Evolutionary conservation across 139 green algal species (phyloP), one percentile per base, ranked within the genome.

Genomic region (Coelastrella sp.): DNA sequence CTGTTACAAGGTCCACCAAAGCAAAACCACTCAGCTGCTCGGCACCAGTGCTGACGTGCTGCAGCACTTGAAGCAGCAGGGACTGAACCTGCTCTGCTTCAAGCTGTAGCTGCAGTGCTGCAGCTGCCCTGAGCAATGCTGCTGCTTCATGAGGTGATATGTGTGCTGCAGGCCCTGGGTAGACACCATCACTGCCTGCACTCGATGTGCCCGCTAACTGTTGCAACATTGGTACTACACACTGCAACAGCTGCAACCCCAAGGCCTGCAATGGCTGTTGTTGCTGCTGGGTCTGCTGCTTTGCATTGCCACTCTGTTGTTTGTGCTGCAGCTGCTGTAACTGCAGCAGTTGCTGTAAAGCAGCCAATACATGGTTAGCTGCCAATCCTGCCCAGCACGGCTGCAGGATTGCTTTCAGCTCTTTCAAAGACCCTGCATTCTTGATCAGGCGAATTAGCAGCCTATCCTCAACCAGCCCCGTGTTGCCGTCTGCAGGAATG

Each of bases 401-500:
- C 0, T 78, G 32, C 84, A 89, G 54, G 23, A 89, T 19, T 8
- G 57, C 84, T 13, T 64, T 10, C 56, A 89, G 71, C 84, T 89
- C 68, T 16, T 78, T 10, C 3, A n/a, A 3, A 76, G 22, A 58
- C 10, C 14, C 71, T 80, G 56, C 17, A 23, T 80, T n/a, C 14
- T 32, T 57, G 7, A 89, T 64, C 68, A 89, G 84, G 17, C 81
- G 54, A 7, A 54, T 71, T 68, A 89, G 17, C 65, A 75, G 83
- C 83, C 32, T 47, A 47, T 47, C 32, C 32, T 47, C 32, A 47
- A 47, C 32, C 32, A 47, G 32, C 32, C 32, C 32, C 32, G 32
- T 47, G 32, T 88, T 88, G 54, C 32, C 65, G 19, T 71, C 5
- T 32, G 76, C 32, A 8, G 19, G 32, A 20, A 32, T 16, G 13